Base-by-base conservation (phyloP, 192 early-diverging fungal species). In the Entomortierella lignicola region DNA sequence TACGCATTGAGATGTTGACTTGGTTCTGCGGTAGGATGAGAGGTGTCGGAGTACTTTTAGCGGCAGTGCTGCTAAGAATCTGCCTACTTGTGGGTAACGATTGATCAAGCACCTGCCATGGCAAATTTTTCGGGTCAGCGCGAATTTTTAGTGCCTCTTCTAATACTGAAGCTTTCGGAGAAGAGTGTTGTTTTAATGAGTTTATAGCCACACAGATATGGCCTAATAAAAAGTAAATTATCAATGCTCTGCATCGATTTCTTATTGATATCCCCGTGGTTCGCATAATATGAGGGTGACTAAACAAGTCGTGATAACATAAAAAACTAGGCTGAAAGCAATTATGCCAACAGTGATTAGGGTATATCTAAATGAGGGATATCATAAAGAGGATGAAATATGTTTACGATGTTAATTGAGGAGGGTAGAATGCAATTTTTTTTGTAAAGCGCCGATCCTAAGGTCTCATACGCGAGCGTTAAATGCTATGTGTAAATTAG, bases 11-110 rank as follows among this genome's bases (percentile, higher is more conserved):
- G 25, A 25, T 54, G 57, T 77, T 77, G 25, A 65, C 65, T 26
- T 77, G 59, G 26, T 77, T 77, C 34, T 77, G 72, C n/a, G 72
- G 72, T 0, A 77, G 32, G 3, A 26, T 15, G 4, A 50, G 15
- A n/a, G 47, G 47, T 17, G 47, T 4, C 4, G 21, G 15, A 4
- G 47, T 10, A 37, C n/a, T n/a, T n/a, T 37, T 37, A 37, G 34
- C 34, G 10, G 34, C 10, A 37, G 34, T 4, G 34, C 34, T 37
- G 10, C 34, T 37, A 7, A 10, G 5, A 10, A 4, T 47, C 15
- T 47, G 20, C 2, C 44, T 47, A 4, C 12, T 47, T 47, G 12
- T 47, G 4, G 20, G 44, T 12, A 15, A 37, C 17, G 44, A 20
- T n/a, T n/a, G n/a, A 15, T 47, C 44, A 12, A 20, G 4, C 2